These are phyloP conservation scores for Alternaria ventricosa DNA, from an alignment of 2,329 filamentous ascomycete genomes.

Conservation along the genomic window DNA sequence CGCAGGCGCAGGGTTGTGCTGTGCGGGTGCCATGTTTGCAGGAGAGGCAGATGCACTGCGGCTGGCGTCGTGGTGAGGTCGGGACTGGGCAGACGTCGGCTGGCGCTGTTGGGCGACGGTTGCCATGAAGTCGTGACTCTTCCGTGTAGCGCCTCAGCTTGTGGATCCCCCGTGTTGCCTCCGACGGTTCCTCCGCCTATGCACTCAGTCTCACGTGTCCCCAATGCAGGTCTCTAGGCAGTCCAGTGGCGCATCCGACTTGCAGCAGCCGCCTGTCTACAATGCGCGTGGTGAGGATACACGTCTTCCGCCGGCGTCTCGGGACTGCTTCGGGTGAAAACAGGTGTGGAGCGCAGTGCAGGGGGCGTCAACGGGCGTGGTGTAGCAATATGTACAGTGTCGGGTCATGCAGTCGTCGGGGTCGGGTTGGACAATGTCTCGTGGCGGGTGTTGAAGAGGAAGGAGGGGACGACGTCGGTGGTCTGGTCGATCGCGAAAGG, in stretches of 20 bases:
- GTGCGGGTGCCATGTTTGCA: conserved; percentile 53
- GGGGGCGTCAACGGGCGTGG: conserved; percentile 10
- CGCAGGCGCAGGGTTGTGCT: conserved; percentile 58
- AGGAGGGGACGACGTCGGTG: conserved; percentile 24
- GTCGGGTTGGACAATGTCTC: conserved; percentile 15
- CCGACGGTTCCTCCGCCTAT: conserved; percentile 10
- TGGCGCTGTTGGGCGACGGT: conserved; percentile 46
- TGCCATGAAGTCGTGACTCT: conserved; percentile 40
- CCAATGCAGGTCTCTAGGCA: conserved; percentile 13
- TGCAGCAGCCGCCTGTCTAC: conserved; percentile 17
- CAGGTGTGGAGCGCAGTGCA: conserved; percentile 5
- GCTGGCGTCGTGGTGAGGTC: conserved; percentile 50
- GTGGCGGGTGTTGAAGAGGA: conserved; percentile 15
- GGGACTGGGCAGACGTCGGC: conserved; percentile 38
- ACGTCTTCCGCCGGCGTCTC: conserved; percentile 37
- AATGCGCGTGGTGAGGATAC: conserved; percentile 22
- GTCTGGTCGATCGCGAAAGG: conserved; percentile 16
- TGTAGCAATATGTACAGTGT: conserved; percentile 6
- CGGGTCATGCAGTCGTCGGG: conserved; percentile 6
- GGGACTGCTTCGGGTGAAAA: conserved; percentile 24
- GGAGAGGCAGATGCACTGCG: conserved; percentile 50
- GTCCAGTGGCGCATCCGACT: conserved; percentile 21
- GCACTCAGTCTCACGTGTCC: conserved; percentile 3
- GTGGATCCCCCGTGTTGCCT: conserved; percentile 24
- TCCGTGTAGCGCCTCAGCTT: conserved; percentile 15